Evolutionary conservation across 192 early-diverging fungal species (phyloP), one percentile per base, ranked within the genome.

Genomic region (Physocladia obscura): DNA sequence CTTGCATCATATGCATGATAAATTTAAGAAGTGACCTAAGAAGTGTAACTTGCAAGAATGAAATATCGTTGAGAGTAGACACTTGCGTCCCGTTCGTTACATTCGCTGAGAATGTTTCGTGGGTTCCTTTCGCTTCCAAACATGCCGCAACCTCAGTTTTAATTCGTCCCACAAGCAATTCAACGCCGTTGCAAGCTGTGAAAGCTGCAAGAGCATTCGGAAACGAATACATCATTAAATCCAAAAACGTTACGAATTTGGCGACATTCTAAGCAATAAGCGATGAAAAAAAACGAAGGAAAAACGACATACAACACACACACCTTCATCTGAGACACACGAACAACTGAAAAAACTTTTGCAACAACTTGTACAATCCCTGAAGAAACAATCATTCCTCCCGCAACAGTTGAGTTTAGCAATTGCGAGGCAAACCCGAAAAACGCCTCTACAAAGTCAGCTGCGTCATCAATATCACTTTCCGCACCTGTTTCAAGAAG

Each of bases 1-100:
- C 89, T 76, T 98, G 93, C 89, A 97, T 89, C 89, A 98, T 89
- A 65, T 95, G 93, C 50, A 92, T 82, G 27, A 95, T 81, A 75
- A 95, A 89, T 78, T 96, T 96, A 63, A 98, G 84, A 83, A 95
- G 86, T 36, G 92, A 87, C 51, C 97, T 92, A 19, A 97, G 77
- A 52, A 95, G 68, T 0, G 89, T 84, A 4, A 89, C 84, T 44
- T 90, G 79, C 63, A 93, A 91, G 47, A 91, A 83, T 19, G 92
- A 83, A 31, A 93, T 69, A 2, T 81, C 77, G 13, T 40, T 36
- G 21, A 69, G 27, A n/a, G n/a, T n/a, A n/a, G n/a, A n/a, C n/a
- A n/a, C n/a, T n/a, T n/a, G n/a, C n/a, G n/a, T n/a, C n/a, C n/a
- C n/a, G n/a, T n/a, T n/a, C n/a, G n/a, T n/a, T n/a, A n/a, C n/a